Evolutionary conservation across 495 filamentous ascomycete genomes (phyloP).

Genomic region (Daldinia loculata): DNA sequence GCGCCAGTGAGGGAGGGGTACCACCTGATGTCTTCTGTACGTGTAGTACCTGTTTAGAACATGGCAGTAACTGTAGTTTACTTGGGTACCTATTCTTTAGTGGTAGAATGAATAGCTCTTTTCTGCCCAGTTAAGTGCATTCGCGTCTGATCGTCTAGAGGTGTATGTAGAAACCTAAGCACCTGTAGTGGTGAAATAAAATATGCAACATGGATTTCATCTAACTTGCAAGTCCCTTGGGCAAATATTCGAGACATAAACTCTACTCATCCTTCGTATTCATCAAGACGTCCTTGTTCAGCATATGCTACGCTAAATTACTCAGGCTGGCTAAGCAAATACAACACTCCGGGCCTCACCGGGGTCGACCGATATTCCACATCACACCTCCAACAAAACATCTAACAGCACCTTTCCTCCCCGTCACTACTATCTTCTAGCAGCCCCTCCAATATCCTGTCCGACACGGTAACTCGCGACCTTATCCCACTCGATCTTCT

Average conservation of each 20-base stretch:
- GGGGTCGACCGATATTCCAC: background rate
- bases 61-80: no score
- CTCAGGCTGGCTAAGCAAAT: background rate
- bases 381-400: background rate
- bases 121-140: no score
- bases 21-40: no score
- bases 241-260: background rate
- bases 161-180: no score
- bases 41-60: no score
- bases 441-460: conserved; percentile 72
- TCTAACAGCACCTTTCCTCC: conserved; percentile 1
- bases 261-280: background rate
- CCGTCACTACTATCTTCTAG: conserved; percentile 49
- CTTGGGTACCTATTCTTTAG: no score
- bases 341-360: background rate
- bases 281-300: background rate
- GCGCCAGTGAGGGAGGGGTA: no score
- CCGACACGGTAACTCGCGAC: conserved; percentile 91
- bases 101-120: no score
- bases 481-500: conserved; percentile 99
- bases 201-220: background rate
- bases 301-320: background rate
- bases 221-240: background rate
- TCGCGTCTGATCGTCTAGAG: no score
- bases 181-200: background rate